Evolutionary conservation across 2,329 filamentous ascomycete species (phyloP).

Genomic region (Talaromyces sp.): DNA sequence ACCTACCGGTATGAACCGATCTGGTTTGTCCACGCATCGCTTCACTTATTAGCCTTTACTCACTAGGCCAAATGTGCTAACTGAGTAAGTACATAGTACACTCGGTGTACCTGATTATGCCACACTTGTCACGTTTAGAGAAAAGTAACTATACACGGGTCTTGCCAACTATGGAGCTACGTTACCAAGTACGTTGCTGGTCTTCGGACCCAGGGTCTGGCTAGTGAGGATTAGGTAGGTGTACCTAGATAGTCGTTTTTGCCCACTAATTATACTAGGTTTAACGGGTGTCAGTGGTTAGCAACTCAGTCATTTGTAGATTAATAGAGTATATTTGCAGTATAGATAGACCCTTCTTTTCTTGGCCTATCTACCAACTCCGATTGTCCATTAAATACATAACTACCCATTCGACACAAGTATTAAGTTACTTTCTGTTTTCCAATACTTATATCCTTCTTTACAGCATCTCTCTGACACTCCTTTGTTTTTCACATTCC

Average conservation of each 20-base stretch:
- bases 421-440: not conserved
- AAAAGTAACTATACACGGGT: constrained; percentile 2
- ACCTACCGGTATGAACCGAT: not conserved
- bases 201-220: not conserved
- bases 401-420: not conserved
- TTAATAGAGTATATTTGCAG: not conserved
- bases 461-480: not conserved
- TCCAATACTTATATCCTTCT: not conserved
- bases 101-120: not conserved
- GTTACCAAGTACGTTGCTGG: not conserved
- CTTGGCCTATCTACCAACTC: not conserved
- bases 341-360: not conserved
- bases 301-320: not conserved
- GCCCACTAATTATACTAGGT: not conserved
- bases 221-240: not conserved
- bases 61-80: not conserved
- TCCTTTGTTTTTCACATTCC: not conserved
- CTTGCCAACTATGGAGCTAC: constrained; percentile 6
- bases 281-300: not conserved
- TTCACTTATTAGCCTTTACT: not conserved
- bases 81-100: not conserved
- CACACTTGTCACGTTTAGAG: not conserved
- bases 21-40: constrained; percentile 9
- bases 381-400: not conserved
- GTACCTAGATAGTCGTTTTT: not conserved